phyloP scores from a whole-genome alignment of 495 filamentous ascomycete species.

The Tuber melanosporum region DNA sequence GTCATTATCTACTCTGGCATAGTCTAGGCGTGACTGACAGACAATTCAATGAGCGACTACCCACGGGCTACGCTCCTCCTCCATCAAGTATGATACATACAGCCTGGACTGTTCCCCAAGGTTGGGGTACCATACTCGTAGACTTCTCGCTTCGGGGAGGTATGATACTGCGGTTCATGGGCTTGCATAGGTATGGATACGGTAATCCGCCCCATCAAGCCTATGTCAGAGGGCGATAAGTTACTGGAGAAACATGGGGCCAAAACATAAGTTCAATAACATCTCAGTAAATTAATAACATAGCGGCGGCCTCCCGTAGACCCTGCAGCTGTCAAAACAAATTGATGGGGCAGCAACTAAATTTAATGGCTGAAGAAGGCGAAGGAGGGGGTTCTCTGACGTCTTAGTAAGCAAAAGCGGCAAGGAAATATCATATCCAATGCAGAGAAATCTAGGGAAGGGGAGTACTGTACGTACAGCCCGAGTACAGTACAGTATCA shows the following conservation, averaged over 20 bases:
- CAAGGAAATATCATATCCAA: no score
- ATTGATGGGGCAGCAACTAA: not conserved
- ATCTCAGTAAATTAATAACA: not conserved
- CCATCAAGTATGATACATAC: not conserved
- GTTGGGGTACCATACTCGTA: no score
- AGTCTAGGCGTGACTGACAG: not conserved
- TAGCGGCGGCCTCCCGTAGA: not conserved
- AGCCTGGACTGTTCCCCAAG: not conserved
- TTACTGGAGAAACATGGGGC: not conserved
- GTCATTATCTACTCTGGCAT: no score
- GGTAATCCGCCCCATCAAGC: not conserved
- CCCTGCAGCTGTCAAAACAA: slow-evolving; percentile 1
- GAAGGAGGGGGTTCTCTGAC: no score
- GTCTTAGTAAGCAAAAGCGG: no score
- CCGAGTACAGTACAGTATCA: no score
- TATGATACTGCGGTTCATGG: not conserved
- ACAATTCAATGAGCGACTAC: not conserved
- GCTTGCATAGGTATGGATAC: not conserved
- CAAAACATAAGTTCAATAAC: not conserved
- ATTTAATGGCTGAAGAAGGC: no score
- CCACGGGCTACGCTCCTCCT: not conserved
- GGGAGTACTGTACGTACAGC: no score
- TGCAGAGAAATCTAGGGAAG: no score
- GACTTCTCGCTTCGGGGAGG: not conserved
- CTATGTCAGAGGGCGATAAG: not conserved